Evolutionary conservation across 2,329 filamentous ascomycete species (phyloP).

Genomic region (Ploettnerulaceae sp.): DNA sequence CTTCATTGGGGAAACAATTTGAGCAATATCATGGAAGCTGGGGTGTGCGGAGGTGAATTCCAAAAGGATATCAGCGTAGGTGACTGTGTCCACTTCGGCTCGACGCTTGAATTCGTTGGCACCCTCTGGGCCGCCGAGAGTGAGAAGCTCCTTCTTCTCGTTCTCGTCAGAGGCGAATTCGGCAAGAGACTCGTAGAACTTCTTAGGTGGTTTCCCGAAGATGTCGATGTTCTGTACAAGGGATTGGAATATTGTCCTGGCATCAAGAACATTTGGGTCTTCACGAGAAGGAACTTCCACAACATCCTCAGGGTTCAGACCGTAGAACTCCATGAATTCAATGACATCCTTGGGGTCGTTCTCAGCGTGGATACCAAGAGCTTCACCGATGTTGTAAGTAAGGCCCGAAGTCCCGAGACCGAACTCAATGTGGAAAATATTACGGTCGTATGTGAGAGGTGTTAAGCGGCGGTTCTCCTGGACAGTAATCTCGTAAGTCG

Average conservation of each 20-base stretch:
- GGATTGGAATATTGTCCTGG: slow-evolving; percentile 88
- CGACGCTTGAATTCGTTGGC: slow-evolving; percentile 89
- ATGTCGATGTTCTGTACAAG: slow-evolving; percentile 92
- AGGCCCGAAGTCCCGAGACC: slow-evolving; percentile 87
- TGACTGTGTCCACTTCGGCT: slow-evolving; percentile 84
- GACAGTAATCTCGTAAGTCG: slow-evolving; percentile 83
- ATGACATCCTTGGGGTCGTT: slow-evolving; percentile 77
- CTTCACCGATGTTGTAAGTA: slow-evolving; percentile 95
- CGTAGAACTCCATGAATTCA: slow-evolving; percentile 87
- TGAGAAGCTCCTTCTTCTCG: slow-evolving; percentile 75
- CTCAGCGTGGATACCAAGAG: slow-evolving; percentile 91
- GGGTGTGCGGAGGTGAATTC: slow-evolving; percentile 90
- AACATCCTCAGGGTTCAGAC: slow-evolving; percentile 73
- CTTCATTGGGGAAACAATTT: slow-evolving; percentile 88
- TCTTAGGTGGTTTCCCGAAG: slow-evolving; percentile 93
- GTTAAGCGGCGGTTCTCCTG: slow-evolving; percentile 95
- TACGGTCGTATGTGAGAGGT: slow-evolving; percentile 83
- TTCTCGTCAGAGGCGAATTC: slow-evolving; percentile 78
- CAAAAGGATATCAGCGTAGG: slow-evolving; percentile 82
- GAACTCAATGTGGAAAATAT: slow-evolving; percentile 99
- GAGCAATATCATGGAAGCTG: slow-evolving; percentile 79
- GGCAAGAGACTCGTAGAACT: slow-evolving; percentile 90
- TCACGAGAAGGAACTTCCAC: slow-evolving; percentile 91
- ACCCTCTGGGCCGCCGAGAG: slow-evolving; percentile 72
- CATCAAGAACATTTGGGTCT: slow-evolving; percentile 67